Evolutionary conservation across 257 asterid species (phyloP), one percentile per base, ranked within the genome.

Genomic region (Catharanthus roseus): DNA sequence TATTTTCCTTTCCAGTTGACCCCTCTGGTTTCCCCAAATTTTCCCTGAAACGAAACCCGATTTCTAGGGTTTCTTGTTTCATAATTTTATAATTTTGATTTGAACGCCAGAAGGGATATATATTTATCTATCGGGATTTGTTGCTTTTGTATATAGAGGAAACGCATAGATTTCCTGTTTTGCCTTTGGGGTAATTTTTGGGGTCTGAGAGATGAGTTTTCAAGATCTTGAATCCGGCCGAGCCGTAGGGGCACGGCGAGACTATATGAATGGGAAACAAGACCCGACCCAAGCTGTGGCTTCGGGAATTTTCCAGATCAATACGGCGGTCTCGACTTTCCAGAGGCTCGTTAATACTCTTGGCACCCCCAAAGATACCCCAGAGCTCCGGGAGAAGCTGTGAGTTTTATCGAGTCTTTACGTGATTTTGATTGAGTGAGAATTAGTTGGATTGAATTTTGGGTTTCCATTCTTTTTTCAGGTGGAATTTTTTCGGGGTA

Each of bases 171-270:
- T 68, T 54, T 68, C 50, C 67, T 72, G 66, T 67, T 65, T n/a
- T 28, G 47, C 47, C 39, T 71, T 66, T 56, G 76, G 68, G 71
- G 60, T 53, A 38, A 8, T 49, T 72, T 68, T 63, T 21, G 23
- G 74, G 72, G 58, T 13, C 15, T 23, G 56, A 70, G 78, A 67
- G 23, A 93, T 93, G 99, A 93, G 99, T 77, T 91, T 93, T 72
- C 97, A 88, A 68, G 99, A 93, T 86, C 88, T 93, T 24, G 99
- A 93, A 86, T 71, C 97, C 79, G 99, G 99, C 51, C 88, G 95
- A 56, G 78, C 83, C 3, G 72, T 66, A 39, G 92, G 90, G 65
- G 51, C 83, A 47, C 82, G 91, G 50, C 81, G 87, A 45, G 95
- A 85, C 34, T 75, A 65, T 66, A 71, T 50, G 26, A 91, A 87